A percentile compares a stretch with the other conserved stretches of the same genome.
Evolutionary conservation across 495 filamentous ascomycete species (phyloP).

Genomic region (Tuber brumale): DNA sequence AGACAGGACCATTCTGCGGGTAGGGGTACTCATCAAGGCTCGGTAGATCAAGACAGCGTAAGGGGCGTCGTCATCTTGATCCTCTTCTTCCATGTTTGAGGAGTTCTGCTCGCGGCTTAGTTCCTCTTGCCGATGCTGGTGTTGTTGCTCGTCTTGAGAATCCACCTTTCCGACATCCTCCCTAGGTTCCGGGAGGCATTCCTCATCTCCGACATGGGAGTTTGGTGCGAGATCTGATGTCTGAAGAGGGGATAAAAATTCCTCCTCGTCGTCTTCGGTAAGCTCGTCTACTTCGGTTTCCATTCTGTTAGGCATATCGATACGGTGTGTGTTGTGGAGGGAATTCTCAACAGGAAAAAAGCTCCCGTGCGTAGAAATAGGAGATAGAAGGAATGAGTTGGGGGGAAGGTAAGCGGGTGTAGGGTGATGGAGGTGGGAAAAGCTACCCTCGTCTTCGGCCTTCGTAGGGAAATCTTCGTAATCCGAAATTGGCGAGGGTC

Average conservation of each 20-base stretch:
- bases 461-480: constrained; percentile 9
- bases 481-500: constrained; percentile 25
- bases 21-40: constrained; percentile 60
- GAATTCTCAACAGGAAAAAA: constrained; percentile 9
- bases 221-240: not conserved
- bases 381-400: constrained; percentile 21
- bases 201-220: constrained; percentile 12
- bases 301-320: not conserved
- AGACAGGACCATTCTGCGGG: constrained; percentile 66
- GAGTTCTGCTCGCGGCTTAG: not conserved
- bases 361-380: constrained; percentile 6
- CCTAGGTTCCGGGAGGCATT: not conserved
- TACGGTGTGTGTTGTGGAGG: constrained; percentile 14
- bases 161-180: not conserved
- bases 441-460: constrained; percentile 11
- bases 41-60: constrained; percentile 79
- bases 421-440: constrained; percentile 8
- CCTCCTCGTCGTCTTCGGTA: constrained; percentile 7
- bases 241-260: not conserved
- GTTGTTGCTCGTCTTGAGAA: not conserved
- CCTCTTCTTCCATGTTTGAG: not conserved
- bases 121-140: not conserved
- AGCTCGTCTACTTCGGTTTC: constrained; percentile 21
- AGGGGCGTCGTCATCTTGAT: constrained; percentile 46
- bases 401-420: constrained; percentile 22